Evolutionary conservation across 176 grass and related monocot genomes (phyloP).

Genomic region (Triticum turgidum): DNA sequence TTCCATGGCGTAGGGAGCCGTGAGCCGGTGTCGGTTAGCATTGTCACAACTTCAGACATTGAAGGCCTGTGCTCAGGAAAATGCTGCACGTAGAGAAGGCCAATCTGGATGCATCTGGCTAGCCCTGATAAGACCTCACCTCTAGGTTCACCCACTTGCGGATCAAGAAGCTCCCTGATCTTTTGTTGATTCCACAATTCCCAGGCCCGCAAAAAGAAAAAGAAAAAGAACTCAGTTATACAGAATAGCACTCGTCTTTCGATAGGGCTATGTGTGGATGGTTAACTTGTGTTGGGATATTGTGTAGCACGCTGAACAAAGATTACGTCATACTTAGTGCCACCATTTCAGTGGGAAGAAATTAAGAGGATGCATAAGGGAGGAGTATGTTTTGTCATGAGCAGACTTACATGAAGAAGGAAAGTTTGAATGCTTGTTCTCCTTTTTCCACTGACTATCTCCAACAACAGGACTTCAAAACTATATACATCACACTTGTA

Average conservation of each 20-base stretch:
- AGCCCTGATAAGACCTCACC: background rate
- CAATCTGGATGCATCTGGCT: slow-evolving; percentile 42
- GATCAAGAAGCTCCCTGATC: slow-evolving; percentile 19
- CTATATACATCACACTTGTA: background rate
- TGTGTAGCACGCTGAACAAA: too few species aligned
- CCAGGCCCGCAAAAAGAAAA: slow-evolving; percentile 18
- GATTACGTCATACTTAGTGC: too few species aligned
- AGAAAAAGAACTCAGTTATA: background rate
- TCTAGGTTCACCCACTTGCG: background rate
- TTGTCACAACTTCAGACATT: slow-evolving; percentile 28
- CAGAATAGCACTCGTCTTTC: background rate
- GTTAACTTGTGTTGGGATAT: too few species aligned
- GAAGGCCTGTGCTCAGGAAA: slow-evolving; percentile 31
- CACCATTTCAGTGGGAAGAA: too few species aligned
- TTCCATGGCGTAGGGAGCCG: background rate
- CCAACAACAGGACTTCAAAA: background rate
- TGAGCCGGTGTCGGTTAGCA: slow-evolving; percentile 25
- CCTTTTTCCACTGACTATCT: background rate
- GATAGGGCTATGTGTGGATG: too few species aligned
- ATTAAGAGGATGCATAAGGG: too few species aligned
- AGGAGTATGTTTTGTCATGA: too few species aligned
- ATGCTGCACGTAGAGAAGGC: slow-evolving; percentile 56
- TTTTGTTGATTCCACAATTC: slow-evolving; percentile 21
- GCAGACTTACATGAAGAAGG: too few species aligned
- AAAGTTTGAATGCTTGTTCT: too few species aligned